Conservation (phyloP, 331 rosid species). For the Arachis monticola region DNA sequence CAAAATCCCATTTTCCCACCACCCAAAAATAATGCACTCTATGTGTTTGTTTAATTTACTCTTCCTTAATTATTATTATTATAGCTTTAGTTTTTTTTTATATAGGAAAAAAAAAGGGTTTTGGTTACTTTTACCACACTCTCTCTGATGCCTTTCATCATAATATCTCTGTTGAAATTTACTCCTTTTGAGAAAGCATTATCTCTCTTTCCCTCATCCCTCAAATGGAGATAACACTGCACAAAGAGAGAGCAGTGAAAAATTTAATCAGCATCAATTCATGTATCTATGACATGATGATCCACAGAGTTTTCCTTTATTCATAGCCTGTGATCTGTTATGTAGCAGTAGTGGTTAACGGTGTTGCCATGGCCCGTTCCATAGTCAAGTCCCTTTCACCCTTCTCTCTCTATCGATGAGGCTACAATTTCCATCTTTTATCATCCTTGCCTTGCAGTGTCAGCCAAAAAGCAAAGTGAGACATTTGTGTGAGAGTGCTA, state of each 20-base stretch:
- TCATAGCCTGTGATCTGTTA: conserved; percentile 33
- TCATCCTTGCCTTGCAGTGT: conserved; percentile 73
- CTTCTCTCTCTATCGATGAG: conserved; percentile 40
- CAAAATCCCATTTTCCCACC: conserved; percentile 8
- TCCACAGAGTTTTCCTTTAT: conserved; percentile 34
- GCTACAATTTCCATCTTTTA: conserved; percentile 64
- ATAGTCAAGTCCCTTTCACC: conserved; percentile 69
- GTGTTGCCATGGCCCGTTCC: conserved; percentile 53
- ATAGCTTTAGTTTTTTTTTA: neutral
- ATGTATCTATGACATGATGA: conserved; percentile 1
- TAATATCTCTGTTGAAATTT: conserved; percentile 47
- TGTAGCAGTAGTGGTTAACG: conserved; percentile 53
- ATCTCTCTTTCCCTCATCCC: conserved; percentile 32
- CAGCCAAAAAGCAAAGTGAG: conserved; percentile 54
- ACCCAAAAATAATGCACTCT: no score
- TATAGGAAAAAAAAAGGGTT: neutral
- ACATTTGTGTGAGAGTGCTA: conserved; percentile 54
- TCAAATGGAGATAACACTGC: conserved; percentile 20
- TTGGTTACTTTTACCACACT: neutral
- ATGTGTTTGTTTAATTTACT: no score
- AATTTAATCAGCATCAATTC: conserved; percentile 23
- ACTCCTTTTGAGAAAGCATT: conserved; percentile 50
- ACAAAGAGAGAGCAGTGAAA: conserved; percentile 43
- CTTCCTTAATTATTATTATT: neutral
- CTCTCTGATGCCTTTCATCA: conserved; percentile 42